These are phyloP conservation scores for Candida insectalens DNA, from an alignment of 805 yeast genomes.

Conservation along the genomic window DNA sequence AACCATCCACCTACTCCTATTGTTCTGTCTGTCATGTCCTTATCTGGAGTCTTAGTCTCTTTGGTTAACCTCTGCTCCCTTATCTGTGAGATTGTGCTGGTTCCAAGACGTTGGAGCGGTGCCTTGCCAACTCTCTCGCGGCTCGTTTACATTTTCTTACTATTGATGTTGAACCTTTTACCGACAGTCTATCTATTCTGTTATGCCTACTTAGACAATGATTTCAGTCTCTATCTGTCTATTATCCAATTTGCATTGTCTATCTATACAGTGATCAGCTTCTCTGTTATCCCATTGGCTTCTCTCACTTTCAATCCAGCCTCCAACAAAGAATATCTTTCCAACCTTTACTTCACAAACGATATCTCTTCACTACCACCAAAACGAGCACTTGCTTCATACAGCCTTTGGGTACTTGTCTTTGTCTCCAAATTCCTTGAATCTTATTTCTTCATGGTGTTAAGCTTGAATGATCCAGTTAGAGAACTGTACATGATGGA, in stretches of 20 bases:
- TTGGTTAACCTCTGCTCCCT: constrained; percentile 48
- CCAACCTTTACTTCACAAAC: constrained; percentile 51
- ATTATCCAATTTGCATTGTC: constrained; percentile 46
- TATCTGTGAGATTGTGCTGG: constrained; percentile 46
- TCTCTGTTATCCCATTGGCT: constrained; percentile 55
- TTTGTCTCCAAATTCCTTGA: constrained; percentile 63
- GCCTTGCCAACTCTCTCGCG: constrained; percentile 49
- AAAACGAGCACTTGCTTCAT: constrained; percentile 49
- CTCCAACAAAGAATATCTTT: constrained; percentile 32
- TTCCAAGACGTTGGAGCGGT: constrained; percentile 70
- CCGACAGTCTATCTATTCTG: constrained; percentile 49
- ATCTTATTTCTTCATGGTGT: constrained; percentile 68
- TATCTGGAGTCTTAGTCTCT: constrained; percentile 59
- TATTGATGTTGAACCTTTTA: constrained; percentile 33
- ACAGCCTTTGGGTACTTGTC: constrained; percentile 60
- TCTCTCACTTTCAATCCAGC: constrained; percentile 35
- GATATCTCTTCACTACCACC: constrained; percentile 45
- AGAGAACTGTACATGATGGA: constrained; percentile 54
- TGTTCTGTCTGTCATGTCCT: constrained; percentile 45
- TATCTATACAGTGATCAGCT: constrained; percentile 40
- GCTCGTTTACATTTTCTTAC: constrained; percentile 28
- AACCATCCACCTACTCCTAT: constrained; percentile 54
- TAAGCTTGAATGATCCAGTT: constrained; percentile 65
- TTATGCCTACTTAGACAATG: constrained; percentile 25
- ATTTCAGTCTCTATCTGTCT: too few species aligned